These are phyloP conservation scores for Lecanoromycetidae sp. DNA, from an alignment of 2,329 filamentous ascomycete species.

Conservation along the genomic window DNA sequence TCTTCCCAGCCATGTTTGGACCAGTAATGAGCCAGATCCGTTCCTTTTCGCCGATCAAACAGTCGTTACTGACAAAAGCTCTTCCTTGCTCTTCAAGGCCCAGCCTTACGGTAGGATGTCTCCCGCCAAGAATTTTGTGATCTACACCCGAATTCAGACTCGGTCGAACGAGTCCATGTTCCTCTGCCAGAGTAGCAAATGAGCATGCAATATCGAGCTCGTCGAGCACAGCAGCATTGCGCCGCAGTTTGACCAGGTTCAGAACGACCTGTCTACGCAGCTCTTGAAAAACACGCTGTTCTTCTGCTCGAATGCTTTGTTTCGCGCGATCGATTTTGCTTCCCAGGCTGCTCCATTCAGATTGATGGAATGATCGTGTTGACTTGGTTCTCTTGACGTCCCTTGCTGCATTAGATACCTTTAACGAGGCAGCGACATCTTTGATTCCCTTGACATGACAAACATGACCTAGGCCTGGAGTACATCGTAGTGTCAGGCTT, in stretches of 20 bases:
- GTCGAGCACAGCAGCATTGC: conserved; percentile 82
- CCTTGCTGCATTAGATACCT: conserved; percentile 34
- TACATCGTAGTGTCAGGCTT: conserved; percentile 71
- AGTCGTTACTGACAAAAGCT: conserved; percentile 76
- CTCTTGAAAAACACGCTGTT: conserved; percentile 63
- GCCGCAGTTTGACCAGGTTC: conserved; percentile 73
- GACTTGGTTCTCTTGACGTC: conserved; percentile 68
- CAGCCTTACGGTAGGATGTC: conserved; percentile 84
- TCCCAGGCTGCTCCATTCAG: conserved; percentile 75
- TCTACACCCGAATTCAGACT: conserved; percentile 50
- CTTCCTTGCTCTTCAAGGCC: conserved; percentile 69
- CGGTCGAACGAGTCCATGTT: conserved; percentile 63
- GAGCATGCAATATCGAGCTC: conserved; percentile 84
- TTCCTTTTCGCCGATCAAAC: conserved; percentile 62
- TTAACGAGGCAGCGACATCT: conserved; percentile 41
- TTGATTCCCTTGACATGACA: conserved; percentile 74
- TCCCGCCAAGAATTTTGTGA: conserved; percentile 71
- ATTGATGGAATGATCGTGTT: conserved; percentile 71
- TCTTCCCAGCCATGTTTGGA: conserved; percentile 98
- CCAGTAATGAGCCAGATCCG: conserved; percentile 58
- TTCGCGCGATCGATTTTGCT: conserved; percentile 65
- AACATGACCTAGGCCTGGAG: conserved; percentile 74
- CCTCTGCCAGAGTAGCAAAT: conserved; percentile 65
- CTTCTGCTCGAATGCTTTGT: conserved; percentile 68
- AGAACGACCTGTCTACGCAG: conserved; percentile 65